Percentiles rank a stretch among this genome's conserved stretches.
Conservation (phyloP, 192 early-diverging fungal species). For the Coemansia sp. region DNA sequence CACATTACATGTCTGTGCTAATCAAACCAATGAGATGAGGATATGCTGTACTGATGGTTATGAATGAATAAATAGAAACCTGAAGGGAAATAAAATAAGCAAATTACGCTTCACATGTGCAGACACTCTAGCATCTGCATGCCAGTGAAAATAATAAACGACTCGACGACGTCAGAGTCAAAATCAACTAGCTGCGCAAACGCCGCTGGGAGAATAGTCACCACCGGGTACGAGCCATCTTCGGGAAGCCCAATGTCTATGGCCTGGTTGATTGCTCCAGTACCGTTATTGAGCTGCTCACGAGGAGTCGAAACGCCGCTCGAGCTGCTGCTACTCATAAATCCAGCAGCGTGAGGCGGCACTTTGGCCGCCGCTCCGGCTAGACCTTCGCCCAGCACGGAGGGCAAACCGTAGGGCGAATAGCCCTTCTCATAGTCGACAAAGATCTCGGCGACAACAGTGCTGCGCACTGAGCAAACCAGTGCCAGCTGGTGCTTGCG, state of each 20-base stretch:
- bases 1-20: too few species aligned
- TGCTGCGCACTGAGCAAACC: conserved; percentile 46
- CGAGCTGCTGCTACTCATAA: conserved; percentile 19
- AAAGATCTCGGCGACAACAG: conserved; percentile 51
- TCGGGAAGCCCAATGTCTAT: conserved; percentile 27
- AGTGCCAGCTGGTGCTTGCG: conserved; percentile 49
- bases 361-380: neutral
- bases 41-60: too few species aligned
- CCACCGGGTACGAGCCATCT: conserved; percentile 44
- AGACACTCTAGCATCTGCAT: conserved; percentile 57
- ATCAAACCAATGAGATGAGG: too few species aligned
- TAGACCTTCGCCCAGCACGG: neutral
- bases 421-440: conserved; percentile 56
- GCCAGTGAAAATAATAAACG: conserved; percentile 52
- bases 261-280: neutral
- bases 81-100: neutral
- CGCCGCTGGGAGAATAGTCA: conserved; percentile 45
- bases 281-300: conserved; percentile 4
- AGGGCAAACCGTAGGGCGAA: conserved; percentile 39
- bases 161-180: conserved; percentile 45
- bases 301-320: conserved; percentile 36
- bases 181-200: conserved; percentile 41
- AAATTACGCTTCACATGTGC: conserved; percentile 29
- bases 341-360: neutral
- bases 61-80: neutral